A percentile compares a stretch with the other conserved stretches of the same genome.
These are phyloP conservation scores for Porphyrellus sp. DNA, from an alignment of 1,284 basidiomycete genomes.

Conservation along the genomic window DNA sequence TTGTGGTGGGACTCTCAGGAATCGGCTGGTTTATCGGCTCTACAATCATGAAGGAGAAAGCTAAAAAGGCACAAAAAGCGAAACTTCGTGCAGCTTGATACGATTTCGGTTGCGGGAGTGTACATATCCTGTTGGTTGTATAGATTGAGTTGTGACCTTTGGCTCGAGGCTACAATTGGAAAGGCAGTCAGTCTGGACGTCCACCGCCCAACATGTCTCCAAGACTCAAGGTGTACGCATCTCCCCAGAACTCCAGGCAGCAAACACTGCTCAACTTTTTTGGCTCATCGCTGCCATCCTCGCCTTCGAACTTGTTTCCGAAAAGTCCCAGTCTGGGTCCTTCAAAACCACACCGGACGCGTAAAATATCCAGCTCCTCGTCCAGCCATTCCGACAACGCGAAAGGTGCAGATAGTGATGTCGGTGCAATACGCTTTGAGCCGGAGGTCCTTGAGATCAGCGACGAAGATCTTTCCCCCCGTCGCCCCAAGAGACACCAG, in stretches of 20 bases:
- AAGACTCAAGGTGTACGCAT: slow-evolving; percentile 1
- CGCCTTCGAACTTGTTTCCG: slow-evolving; percentile 14
- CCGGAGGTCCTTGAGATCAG: slow-evolving; percentile 34
- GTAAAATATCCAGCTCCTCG: slow-evolving; percentile 11
- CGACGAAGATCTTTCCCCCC: slow-evolving; percentile 36
- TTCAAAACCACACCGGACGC: slow-evolving; percentile 17
- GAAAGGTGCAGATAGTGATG: slow-evolving; percentile 40
- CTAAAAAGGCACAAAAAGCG: slow-evolving; percentile 59
- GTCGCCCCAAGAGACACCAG: slow-evolving; percentile 35
- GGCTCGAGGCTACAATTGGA: neutral
- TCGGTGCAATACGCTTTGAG: slow-evolving; percentile 51
- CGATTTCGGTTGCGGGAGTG: neutral
- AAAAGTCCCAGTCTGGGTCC: slow-evolving; percentile 11
- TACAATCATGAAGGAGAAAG: slow-evolving; percentile 74
- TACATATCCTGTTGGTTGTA: neutral
- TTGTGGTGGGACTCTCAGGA: slow-evolving; percentile 73
- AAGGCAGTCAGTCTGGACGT: neutral
- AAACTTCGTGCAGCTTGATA: slow-evolving; percentile 51
- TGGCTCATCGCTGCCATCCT: slow-evolving; percentile 25
- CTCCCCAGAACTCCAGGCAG: slow-evolving; percentile 30
- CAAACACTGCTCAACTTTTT: slow-evolving; percentile 33
- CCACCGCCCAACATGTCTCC: slow-evolving; percentile 15
- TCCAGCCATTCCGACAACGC: slow-evolving; percentile 15
- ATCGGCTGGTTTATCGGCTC: slow-evolving; percentile 78
- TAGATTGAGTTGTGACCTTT: neutral